Evolutionary conservation across 2,329 filamentous ascomycete genomes (phyloP).

Genomic region (Berkeleyomyces basicola): DNA sequence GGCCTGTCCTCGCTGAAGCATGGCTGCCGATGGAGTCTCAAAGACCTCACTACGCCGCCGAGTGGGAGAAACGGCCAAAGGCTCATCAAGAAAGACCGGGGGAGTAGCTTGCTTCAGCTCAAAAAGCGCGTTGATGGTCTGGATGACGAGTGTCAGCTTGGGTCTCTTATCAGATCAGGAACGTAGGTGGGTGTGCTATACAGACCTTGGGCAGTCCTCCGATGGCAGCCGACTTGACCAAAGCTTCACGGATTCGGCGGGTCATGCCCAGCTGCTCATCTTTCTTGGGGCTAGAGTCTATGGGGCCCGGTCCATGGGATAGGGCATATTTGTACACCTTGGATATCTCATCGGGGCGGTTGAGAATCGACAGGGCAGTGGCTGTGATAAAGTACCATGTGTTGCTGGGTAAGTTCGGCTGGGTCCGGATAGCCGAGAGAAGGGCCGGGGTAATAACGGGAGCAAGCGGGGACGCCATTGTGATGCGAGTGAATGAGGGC

Average conservation of each 20-base stretch:
- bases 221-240: constrained; percentile 32
- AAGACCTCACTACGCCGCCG: constrained; percentile 25
- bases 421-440: constrained; percentile 24
- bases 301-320: constrained; percentile 17
- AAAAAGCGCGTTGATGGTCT: constrained; percentile 32
- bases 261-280: constrained; percentile 28
- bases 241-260: constrained; percentile 30
- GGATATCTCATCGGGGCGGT: constrained; percentile 32
- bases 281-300: constrained; percentile 16
- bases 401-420: constrained; percentile 27
- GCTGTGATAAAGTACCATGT: constrained; percentile 33
- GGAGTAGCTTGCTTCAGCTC: constrained; percentile 29
- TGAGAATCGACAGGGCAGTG: constrained; percentile 29
- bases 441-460: constrained; percentile 24
- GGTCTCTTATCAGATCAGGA: background rate
- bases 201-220: constrained; percentile 33
- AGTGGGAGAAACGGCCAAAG: constrained; percentile 22
- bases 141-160: background rate
- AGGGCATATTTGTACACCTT: constrained; percentile 28
- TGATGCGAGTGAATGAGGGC: background rate
- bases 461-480: constrained; percentile 9
- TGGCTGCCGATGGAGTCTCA: constrained; percentile 19
- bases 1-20: constrained; percentile 27
- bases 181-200: background rate
- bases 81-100: constrained; percentile 25